These are phyloP conservation scores for Malus hybrid DNA, from an alignment of 331 rosid genomes.

Conservation along the genomic window DNA sequence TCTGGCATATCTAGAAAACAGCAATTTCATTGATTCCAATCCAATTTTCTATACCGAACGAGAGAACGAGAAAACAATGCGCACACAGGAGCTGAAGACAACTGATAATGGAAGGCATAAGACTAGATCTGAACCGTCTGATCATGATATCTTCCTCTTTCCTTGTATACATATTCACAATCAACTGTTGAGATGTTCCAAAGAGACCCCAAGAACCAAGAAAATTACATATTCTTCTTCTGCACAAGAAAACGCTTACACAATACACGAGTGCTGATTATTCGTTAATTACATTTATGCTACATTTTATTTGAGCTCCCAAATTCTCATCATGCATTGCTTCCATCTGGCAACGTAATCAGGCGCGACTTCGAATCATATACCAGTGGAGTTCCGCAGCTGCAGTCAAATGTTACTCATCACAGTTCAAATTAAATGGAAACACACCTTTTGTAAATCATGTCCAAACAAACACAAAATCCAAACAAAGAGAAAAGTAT, in stretches of 20 bases:
- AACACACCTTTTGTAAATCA: not conserved
- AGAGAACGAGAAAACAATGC: too few species aligned
- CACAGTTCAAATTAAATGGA: constrained; percentile 10
- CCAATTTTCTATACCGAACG: too few species aligned
- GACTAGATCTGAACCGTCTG: not conserved
- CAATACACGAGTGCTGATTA: not conserved
- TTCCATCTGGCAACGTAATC: constrained; percentile 89
- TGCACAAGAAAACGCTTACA: constrained; percentile 2
- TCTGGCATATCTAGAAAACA: too few species aligned
- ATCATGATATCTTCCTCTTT: not conserved
- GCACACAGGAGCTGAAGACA: too few species aligned
- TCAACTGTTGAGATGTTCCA: not conserved
- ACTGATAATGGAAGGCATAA: not conserved
- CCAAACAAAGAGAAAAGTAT: too few species aligned
- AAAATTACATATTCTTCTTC: not conserved
- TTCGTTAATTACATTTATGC: constrained; percentile 1
- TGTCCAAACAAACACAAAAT: too few species aligned
- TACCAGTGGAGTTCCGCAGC: constrained; percentile 65
- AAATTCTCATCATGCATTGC: constrained; percentile 36
- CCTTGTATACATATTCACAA: constrained; percentile 10
- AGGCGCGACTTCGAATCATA: constrained; percentile 65
- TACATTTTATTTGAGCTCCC: not conserved
- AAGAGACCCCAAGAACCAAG: not conserved
- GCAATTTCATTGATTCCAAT: too few species aligned
- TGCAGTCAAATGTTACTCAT: constrained; percentile 24